Evolutionary conservation across 768 basidiomycete genomes (phyloP).

Genomic region (Suillus cothurnatus): DNA sequence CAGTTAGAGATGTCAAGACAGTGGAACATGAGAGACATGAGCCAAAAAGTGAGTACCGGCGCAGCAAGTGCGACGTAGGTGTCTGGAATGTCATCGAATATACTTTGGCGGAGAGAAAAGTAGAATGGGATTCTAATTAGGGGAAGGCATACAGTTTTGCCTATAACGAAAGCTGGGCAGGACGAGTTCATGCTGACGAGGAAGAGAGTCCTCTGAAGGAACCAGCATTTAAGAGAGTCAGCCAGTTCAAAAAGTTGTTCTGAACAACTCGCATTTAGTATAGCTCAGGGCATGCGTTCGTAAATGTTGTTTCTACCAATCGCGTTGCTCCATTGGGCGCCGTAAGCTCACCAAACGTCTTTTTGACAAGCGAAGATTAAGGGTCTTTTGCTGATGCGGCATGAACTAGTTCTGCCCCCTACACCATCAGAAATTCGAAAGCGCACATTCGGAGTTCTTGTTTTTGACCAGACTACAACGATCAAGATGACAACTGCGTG

Average conservation of each 20-base stretch:
- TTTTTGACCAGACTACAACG: conserved; percentile 44
- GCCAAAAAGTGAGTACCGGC: conserved; percentile 87
- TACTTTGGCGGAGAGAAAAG: conserved; percentile 43
- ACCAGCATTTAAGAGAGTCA: too few relatives aligned
- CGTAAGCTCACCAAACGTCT: too few relatives aligned
- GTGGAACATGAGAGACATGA: conserved; percentile 77
- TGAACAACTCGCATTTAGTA: too few relatives aligned
- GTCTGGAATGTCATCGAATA: conserved; percentile 69
- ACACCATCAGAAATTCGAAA: neutral
- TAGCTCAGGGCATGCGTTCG: too few relatives aligned
- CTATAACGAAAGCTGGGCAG: conserved; percentile 35
- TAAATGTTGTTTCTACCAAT: too few relatives aligned
- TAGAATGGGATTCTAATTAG: conserved; percentile 53
- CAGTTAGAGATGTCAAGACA: conserved; percentile 72
- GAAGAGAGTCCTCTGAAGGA: conserved; percentile 5
- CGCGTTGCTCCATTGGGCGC: too few relatives aligned
- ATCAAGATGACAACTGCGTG: conserved; percentile 6
- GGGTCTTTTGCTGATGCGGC: too few relatives aligned
- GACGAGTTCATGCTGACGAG: conserved; percentile 35
- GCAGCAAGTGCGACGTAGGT: conserved; percentile 68
- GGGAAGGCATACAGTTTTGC: conserved; percentile 39
- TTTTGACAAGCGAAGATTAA: too few relatives aligned
- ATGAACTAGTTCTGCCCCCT: too few relatives aligned
- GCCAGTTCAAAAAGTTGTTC: too few relatives aligned
- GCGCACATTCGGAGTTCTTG: neutral